Percentiles rank a stretch among this genome's conserved stretches.
Evolutionary conservation across 192 early-diverging fungal genomes (phyloP).

Genomic region (Mortierella antarctica): DNA sequence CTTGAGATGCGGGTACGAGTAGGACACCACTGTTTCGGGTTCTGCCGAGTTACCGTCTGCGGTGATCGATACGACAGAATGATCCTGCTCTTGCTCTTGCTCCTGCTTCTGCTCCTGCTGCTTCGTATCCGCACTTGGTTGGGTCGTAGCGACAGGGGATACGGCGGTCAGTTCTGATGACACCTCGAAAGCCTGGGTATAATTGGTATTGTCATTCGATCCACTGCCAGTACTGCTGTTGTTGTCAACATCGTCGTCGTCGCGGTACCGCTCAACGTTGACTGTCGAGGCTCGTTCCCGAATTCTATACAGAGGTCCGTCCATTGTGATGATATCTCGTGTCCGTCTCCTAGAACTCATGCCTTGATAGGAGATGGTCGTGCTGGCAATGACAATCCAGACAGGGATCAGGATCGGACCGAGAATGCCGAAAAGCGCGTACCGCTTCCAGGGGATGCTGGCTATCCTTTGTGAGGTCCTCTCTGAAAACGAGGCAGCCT

Average conservation of each 20-base stretch:
- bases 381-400: conserved; percentile 50
- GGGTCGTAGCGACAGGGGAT: background rate
- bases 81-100: conserved; percentile 3
- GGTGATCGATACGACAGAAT: background rate
- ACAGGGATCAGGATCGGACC: conserved; percentile 51
- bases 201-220: background rate
- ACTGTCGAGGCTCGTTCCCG: conserved; percentile 15
- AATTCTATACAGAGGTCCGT: conserved; percentile 11
- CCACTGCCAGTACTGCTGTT: background rate
- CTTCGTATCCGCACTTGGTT: background rate
- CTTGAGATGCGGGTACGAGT: conserved; percentile 39
- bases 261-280: conserved; percentile 12
- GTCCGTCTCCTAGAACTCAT: conserved; percentile 49
- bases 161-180: too few species aligned
- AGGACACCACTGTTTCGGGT: conserved; percentile 4
- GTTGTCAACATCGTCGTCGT: conserved; percentile 14
- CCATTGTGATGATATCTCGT: conserved; percentile 1
- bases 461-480: conserved; percentile 13
- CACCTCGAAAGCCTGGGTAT: background rate
- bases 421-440: conserved; percentile 34
- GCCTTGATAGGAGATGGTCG: conserved; percentile 50
- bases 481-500: conserved; percentile 18
- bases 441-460: conserved; percentile 32
- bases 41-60: background rate
- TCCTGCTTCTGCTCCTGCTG: background rate